phyloP scores from a whole-genome alignment of 2,329 filamentous ascomycete species.

The Aspergillus arachidicola region DNA sequence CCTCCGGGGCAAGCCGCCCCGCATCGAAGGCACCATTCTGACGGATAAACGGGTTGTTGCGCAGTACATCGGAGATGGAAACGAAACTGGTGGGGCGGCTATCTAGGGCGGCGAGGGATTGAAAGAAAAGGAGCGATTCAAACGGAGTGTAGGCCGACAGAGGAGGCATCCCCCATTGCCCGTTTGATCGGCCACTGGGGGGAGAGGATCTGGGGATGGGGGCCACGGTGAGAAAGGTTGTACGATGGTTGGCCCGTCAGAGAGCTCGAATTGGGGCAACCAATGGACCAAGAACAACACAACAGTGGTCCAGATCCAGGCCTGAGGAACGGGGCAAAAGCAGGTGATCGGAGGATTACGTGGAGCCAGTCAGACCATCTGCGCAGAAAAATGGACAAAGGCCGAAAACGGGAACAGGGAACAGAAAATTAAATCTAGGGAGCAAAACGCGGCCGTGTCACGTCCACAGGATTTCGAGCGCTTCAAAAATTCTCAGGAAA shows the following conservation, averaged over 20 bases:
- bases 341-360: constrained; percentile 15
- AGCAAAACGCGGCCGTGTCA: constrained; percentile 11
- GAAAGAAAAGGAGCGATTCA: constrained; percentile 84
- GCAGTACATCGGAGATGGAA: constrained; percentile 73
- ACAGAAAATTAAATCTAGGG: constrained; percentile 7
- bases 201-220: constrained; percentile 35
- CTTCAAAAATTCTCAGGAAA: constrained; percentile 1
- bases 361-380: constrained; percentile 24
- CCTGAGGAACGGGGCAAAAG: constrained; percentile 1
- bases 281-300: constrained; percentile 8
- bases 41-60: constrained; percentile 71
- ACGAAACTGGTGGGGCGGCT: constrained; percentile 67
- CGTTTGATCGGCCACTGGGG: constrained; percentile 41
- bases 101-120: constrained; percentile 71
- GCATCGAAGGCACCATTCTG: constrained; percentile 72
- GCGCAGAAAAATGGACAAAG: constrained; percentile 18
- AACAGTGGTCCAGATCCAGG: constrained; percentile 6
- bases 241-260: constrained; percentile 13
- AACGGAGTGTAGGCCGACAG: constrained; percentile 75
- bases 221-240: constrained; percentile 37
- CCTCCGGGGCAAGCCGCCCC: constrained; percentile 72
- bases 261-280: not conserved
- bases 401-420: constrained; percentile 15
- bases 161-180: constrained; percentile 59
- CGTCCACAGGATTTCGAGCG: not conserved